Conservation (phyloP, 1,284 basidiomycete genomes). For the Ustilago shanxiensis region DNA sequence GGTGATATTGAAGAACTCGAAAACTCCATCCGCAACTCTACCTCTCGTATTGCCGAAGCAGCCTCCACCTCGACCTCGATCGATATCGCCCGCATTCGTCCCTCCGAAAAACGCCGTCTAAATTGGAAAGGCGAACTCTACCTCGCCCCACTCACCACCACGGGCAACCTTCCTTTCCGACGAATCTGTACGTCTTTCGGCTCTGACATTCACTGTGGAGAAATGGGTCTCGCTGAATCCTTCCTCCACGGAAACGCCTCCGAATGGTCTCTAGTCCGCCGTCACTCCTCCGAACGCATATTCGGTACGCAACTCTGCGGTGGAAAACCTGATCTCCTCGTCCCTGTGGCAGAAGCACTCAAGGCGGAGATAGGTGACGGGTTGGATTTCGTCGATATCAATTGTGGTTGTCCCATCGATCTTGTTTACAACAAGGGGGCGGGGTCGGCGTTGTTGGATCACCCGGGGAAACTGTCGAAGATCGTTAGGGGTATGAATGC, state of each 20-base stretch:
- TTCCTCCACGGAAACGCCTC: conserved; percentile 58
- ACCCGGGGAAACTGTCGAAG: conserved; percentile 83
- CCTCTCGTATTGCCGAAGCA: conserved; percentile 28
- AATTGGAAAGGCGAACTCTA: conserved; percentile 88
- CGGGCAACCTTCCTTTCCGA: conserved; percentile 95
- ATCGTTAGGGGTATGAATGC: conserved; percentile 92
- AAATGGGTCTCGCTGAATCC: conserved; percentile 76
- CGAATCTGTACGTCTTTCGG: conserved; percentile 87
- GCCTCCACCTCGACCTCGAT: conserved; percentile 25
- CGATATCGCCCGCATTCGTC: conserved; percentile 76
- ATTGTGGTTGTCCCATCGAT: conserved; percentile 97
- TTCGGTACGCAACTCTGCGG: conserved; percentile 86
- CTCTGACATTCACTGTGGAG: conserved; percentile 93
- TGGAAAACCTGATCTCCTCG: conserved; percentile 75
- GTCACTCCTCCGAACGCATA: conserved; percentile 85
- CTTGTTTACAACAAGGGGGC: conserved; percentile 92
- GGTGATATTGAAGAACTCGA: conserved; percentile 60
- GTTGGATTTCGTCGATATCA: conserved; percentile 92
- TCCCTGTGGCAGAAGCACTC: conserved; percentile 87
- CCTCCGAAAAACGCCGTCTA: conserved; percentile 86
- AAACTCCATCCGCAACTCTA: conserved; percentile 48
- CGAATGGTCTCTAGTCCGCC: conserved; percentile 67
- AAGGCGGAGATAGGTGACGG: conserved; percentile 76
- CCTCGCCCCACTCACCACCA: conserved; percentile 93
- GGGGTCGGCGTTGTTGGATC: conserved; percentile 89